phyloP scores from a whole-genome alignment of 2,329 filamentous ascomycete species.

The Pseudopyricularia cyperi region DNA sequence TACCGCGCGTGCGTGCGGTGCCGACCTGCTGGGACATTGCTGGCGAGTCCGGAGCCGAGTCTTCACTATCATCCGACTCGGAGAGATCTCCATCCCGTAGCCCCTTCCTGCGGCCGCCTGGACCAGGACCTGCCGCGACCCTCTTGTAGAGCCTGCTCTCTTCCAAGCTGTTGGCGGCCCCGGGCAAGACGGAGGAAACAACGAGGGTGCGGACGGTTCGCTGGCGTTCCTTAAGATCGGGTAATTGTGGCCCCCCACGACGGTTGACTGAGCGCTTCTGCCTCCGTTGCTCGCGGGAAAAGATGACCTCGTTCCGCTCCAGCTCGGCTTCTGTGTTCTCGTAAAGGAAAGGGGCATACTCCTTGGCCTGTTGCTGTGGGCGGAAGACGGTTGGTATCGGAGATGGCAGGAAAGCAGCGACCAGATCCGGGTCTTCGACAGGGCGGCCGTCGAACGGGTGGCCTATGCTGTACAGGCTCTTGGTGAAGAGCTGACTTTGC shows the following conservation, averaged over 20 bases:
- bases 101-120: slow-evolving; percentile 12
- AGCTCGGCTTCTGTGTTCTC: slow-evolving; percentile 85
- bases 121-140: neutral
- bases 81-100: slow-evolving; percentile 59
- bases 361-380: slow-evolving; percentile 83
- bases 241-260: slow-evolving; percentile 79
- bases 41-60: slow-evolving; percentile 77
- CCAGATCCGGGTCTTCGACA: slow-evolving; percentile 82
- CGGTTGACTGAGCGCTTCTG: slow-evolving; percentile 94
- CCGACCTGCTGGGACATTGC: slow-evolving; percentile 60
- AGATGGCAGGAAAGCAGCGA: slow-evolving; percentile 72
- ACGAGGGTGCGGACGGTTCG: slow-evolving; percentile 85
- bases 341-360: slow-evolving; percentile 86
- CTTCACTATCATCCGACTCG: slow-evolving; percentile 85
- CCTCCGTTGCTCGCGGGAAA: slow-evolving; percentile 82
- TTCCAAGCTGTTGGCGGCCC: slow-evolving; percentile 66
- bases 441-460: slow-evolving; percentile 92
- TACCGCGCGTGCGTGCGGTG: slow-evolving; percentile 73
- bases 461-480: slow-evolving; percentile 82
- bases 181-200: slow-evolving; percentile 84
- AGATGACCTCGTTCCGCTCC: slow-evolving; percentile 81
- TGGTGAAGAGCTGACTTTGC: slow-evolving; percentile 87
- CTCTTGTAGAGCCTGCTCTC: slow-evolving; percentile 82
- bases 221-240: slow-evolving; percentile 92
- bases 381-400: slow-evolving; percentile 75